phyloP scores from a whole-genome alignment of 2,329 filamentous ascomycete genomes.

The Esteya vermicola region DNA sequence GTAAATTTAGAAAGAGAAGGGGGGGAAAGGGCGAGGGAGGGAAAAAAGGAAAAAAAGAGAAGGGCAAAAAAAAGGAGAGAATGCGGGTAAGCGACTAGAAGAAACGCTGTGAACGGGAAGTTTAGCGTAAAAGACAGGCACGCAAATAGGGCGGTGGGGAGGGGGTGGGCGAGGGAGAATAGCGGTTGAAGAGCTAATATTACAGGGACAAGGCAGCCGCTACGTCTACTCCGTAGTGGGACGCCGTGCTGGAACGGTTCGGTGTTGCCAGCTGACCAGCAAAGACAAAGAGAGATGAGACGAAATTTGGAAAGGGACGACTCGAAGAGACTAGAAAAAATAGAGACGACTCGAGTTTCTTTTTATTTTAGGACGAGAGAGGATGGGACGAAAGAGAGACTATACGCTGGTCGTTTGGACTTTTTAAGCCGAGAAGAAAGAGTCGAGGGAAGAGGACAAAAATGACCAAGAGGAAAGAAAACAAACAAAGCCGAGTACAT shows the following conservation, averaged over 20 bases:
- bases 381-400: too few species aligned
- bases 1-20: constrained; percentile 2
- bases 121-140: not conserved
- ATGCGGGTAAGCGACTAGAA: not conserved
- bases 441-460: too few species aligned
- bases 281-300: too few species aligned
- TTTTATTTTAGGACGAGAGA: too few species aligned
- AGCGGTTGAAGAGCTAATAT: not conserved
- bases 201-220: not conserved
- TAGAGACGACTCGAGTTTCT: too few species aligned
- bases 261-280: not conserved
- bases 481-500: too few species aligned
- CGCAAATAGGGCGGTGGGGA: not conserved
- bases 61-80: not conserved
- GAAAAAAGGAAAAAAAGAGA: not conserved
- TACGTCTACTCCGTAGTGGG: not conserved
- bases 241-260: not conserved
- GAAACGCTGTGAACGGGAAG: not conserved
- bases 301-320: too few species aligned
- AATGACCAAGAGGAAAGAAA: too few species aligned
- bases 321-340: too few species aligned
- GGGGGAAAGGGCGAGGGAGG: not conserved
- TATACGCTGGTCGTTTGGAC: too few species aligned
- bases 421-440: too few species aligned
- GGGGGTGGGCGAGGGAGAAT: too few species aligned